Evolutionary conservation across 2,329 filamentous ascomycete species (phyloP), one percentile per base, ranked within the genome.

Genomic region (Cladosporium sp.): DNA sequence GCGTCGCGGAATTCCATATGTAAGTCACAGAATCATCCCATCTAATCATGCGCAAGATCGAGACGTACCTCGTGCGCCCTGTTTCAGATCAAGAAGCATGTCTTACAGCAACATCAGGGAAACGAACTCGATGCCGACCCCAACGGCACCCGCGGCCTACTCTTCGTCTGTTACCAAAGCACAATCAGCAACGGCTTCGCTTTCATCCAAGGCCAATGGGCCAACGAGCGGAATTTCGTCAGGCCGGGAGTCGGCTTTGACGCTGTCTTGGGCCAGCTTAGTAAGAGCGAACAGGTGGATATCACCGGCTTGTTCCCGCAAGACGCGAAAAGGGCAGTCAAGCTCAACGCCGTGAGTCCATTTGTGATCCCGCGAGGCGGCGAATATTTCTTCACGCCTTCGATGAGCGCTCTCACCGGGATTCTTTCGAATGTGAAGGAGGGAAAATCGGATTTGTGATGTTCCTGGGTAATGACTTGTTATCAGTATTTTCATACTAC

Each of bases 361-460:
- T 82, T 81, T 77, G 80, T 82, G 3, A 70, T 80, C 37, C 74
- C 78, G 0, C 76, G 72, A 31, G 81, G 80, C 16, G 81, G 81
- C 5, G 80, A 82, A 65, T 82, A 82, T 64, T 81, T 82, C 73
- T 82, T 82, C 69, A 75, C 78, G 28, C 80, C 81, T 7, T 80
- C 78, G 2, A 76, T 82, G 50, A 62, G 72, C 50, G 69, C 70
- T 12, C 37, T 72, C 46, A 71, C n/a, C 56, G 67, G 65, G 1
- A 66, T 68, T 28, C 33, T 73, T 62, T 65, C 70, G 12, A 67
- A 64, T 55, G 71, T 72, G 14, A 62, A 61, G 28, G 33, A 57
- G 31, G 59, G n/a, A 6, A 52, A 52, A 29, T 18, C 29, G 1
- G 26, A 52, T 40, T 33, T 49, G 57, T 62, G 44, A 62, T 23